A percentile compares a stretch with the other conserved stretches of the same genome.
Conservation (phyloP, 2,329 filamentous ascomycete genomes). For the Pseudovirgaria hyperparasitica region DNA sequence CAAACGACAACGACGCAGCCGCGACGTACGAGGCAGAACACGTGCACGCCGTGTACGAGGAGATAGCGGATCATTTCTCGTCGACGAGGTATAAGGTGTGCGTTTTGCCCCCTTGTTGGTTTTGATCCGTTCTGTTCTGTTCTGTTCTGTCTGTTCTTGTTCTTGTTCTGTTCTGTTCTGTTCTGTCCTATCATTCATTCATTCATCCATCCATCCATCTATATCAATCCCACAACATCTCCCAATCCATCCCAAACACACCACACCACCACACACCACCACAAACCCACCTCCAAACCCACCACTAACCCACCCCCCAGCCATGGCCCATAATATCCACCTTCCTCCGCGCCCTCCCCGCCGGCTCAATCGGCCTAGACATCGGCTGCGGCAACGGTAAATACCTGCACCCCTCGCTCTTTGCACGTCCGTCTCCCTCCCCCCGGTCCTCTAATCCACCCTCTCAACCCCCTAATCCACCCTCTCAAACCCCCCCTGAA, state of each 20-base stretch:
- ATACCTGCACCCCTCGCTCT: conserved; percentile 46
- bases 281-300: conserved; percentile 4
- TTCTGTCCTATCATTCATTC: not conserved
- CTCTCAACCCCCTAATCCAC: conserved; percentile 5
- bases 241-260: conserved; percentile 1
- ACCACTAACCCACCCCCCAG: conserved; percentile 27
- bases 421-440: conserved; percentile 9
- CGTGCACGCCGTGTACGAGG: conserved; percentile 85
- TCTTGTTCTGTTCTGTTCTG: conserved; percentile 1
- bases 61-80: conserved; percentile 75
- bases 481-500: conserved; percentile 1
- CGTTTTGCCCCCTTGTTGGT: conserved; percentile 12
- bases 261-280: conserved; percentile 4
- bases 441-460: too few relatives aligned
- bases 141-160: not conserved
- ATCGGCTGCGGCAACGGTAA: conserved; percentile 96
- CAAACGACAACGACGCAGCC: too few relatives aligned
- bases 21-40: conserved; percentile 68
- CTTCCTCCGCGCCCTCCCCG: conserved; percentile 54
- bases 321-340: conserved; percentile 85
- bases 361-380: conserved; percentile 74
- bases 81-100: conserved; percentile 58
- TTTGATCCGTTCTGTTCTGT: not conserved
- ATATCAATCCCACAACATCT: not conserved
- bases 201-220: too few relatives aligned